Evolutionary conservation across 163 green algal genomes (phyloP), one percentile per base, ranked within the genome.

Genomic region (Chloromonas sp.): DNA sequence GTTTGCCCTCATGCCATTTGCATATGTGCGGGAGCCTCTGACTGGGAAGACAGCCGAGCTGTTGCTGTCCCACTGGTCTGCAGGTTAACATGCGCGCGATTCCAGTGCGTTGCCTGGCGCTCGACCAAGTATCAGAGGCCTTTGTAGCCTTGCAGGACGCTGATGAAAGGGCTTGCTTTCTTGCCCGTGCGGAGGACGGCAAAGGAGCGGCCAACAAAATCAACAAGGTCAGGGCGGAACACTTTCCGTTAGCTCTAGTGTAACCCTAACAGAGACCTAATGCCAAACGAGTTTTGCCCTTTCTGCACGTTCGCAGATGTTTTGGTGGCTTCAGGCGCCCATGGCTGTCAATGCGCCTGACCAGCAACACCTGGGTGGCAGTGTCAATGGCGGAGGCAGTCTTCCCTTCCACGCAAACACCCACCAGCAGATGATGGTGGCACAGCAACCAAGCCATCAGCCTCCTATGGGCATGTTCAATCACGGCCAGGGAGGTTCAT

Each of bases 21-120:
- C 36, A 36, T 36, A 36, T 36, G 36, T 36, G 36, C 36, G 36
- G 36, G 36, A 36, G 36, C 36, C 36, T 36, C 36, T 36, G 36
- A 36, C 36, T 36, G 36, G 36, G 36, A 36, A 36, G 36, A 36
- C 36, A 36, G 36, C 36, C 36, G 36, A 36, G 36, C 36, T 36
- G 36, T 36, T 36, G 36, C 36, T 36, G 36, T 36, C 36, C 36
- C 36, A 36, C 36, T 36, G 36, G 36, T 36, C 36, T 11, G 66
- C 81, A 83, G 71, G 84, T 88, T 71, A 70, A 61, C 66, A 78
- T 88, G 60, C 79, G 82, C 74, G 82, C 79, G 14, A 60, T 88
- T 1, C 82, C 85, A 0, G 71, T 86, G 58, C 82, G 85, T 60
- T 88, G 82, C 85, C 71, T 80, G n/a, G 85, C 85, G 11, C 83